Conservation (phyloP, 1,284 basidiomycete species). For the Phlebopus sp. region DNA sequence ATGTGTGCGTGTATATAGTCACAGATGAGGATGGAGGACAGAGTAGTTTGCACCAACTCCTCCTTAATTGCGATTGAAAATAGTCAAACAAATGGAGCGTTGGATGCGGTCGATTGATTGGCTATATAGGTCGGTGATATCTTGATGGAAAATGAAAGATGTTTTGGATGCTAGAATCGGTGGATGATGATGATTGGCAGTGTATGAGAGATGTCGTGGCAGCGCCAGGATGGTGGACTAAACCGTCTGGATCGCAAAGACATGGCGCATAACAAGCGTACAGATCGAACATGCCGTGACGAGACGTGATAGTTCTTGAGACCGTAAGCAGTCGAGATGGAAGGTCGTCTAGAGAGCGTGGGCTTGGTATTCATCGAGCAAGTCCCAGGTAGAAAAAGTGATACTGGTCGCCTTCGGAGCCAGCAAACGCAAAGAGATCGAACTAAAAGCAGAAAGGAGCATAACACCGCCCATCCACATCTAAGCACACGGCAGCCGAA, state of each 20-base stretch:
- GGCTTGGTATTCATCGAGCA: neutral
- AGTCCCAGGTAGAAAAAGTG: constrained; percentile 6
- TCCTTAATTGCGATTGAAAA: constrained; percentile 17
- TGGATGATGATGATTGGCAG: constrained; percentile 10
- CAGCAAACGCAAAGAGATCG: constrained; percentile 8
- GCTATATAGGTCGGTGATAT: constrained; percentile 19
- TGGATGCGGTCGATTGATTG: constrained; percentile 22
- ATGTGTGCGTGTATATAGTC: constrained; percentile 20
- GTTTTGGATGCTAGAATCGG: constrained; percentile 12
- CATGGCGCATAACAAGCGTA: constrained; percentile 14
- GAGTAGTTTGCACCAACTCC: constrained; percentile 11
- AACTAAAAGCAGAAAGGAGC: constrained; percentile 7
- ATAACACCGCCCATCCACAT: neutral
- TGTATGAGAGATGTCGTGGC: constrained; percentile 3
- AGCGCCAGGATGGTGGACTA: constrained; percentile 7
- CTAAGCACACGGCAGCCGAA: constrained; percentile 3
- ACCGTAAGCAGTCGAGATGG: constrained; percentile 9
- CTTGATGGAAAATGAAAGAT: constrained; percentile 13
- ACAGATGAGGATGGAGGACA: constrained; percentile 19
- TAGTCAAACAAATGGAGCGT: constrained; percentile 33
- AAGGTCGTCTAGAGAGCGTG: constrained; percentile 7
- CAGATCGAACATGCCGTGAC: constrained; percentile 13
- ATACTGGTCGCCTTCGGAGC: constrained; percentile 9
- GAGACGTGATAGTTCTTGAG: constrained; percentile 10
- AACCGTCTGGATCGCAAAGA: constrained; percentile 7